Percentiles rank a stretch among this genome's conserved stretches.
These are phyloP conservation scores for Apiospora phragmitis DNA, from an alignment of 2,329 filamentous ascomycete species.

Conservation along the genomic window DNA sequence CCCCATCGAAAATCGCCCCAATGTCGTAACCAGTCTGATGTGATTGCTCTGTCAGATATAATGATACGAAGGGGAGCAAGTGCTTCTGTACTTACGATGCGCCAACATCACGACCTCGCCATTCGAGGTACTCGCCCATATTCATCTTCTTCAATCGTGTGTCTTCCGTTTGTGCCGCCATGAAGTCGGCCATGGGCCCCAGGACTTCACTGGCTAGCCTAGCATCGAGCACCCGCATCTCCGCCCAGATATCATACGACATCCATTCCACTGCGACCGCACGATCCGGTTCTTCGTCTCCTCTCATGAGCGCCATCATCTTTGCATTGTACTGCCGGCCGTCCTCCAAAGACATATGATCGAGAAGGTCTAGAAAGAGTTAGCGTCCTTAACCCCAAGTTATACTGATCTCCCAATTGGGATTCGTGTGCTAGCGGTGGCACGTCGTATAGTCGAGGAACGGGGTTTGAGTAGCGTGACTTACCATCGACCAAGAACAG, in stretches of 20 bases:
- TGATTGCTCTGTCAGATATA: neutral
- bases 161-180: slow-evolving; percentile 38
- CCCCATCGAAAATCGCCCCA: slow-evolving; percentile 36
- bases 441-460: neutral
- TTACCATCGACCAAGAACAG: slow-evolving; percentile 45
- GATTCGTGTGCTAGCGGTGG: neutral
- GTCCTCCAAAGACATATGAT: slow-evolving; percentile 40
- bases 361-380: slow-evolving; percentile 36
- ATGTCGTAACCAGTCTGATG: slow-evolving; percentile 27
- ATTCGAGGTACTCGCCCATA: slow-evolving; percentile 34
- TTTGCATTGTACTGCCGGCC: slow-evolving; percentile 38
- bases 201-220: slow-evolving; percentile 34
- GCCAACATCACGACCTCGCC: slow-evolving; percentile 38
- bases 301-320: slow-evolving; percentile 36
- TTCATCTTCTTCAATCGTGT: slow-evolving; percentile 20
- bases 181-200: slow-evolving; percentile 37
- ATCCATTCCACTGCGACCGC: slow-evolving; percentile 35
- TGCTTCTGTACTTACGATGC: slow-evolving; percentile 29
- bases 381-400: neutral
- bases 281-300: slow-evolving; percentile 30
- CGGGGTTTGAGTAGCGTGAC: slow-evolving; percentile 10
- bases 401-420: neutral
- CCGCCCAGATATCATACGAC: slow-evolving; percentile 37
- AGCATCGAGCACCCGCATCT: slow-evolving; percentile 34
- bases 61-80: neutral